Evolutionary conservation across 2,329 filamentous ascomycete species (phyloP).

Genomic region (Chaetomium olivaceum): DNA sequence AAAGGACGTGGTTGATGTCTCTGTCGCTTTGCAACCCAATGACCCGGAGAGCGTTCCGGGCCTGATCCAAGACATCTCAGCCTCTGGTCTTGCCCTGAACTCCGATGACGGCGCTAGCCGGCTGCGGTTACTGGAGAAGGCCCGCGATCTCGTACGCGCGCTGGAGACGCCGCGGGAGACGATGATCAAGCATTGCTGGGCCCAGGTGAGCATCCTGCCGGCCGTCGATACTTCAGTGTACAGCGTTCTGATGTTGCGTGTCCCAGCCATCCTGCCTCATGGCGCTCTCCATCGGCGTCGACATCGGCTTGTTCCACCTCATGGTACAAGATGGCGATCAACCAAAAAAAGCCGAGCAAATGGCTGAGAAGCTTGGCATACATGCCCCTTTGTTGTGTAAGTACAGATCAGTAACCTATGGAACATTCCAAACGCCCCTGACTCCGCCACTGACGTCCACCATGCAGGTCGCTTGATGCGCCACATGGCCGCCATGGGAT

Average conservation of each 20-base stretch:
- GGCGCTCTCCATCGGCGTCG: slow-evolving; percentile 34
- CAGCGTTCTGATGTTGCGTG: background rate
- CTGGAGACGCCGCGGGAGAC: slow-evolving; percentile 51
- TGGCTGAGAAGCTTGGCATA: slow-evolving; percentile 36
- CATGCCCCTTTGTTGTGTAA: slow-evolving; percentile 36
- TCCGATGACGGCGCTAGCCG: slow-evolving; percentile 29
- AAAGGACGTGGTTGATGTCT: background rate
- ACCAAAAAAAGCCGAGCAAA: slow-evolving; percentile 37
- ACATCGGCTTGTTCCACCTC: slow-evolving; percentile 41
- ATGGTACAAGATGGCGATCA: slow-evolving; percentile 38
- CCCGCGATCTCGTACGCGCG: slow-evolving; percentile 39
- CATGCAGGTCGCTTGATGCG: slow-evolving; percentile 38
- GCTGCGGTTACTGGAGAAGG: slow-evolving; percentile 39
- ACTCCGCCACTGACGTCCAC: background rate
- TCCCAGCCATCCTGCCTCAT: background rate
- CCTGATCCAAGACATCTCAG: slow-evolving; percentile 23
- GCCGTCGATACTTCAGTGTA: background rate
- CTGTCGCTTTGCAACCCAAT: background rate
- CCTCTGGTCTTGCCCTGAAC: background rate
- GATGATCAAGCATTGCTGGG: slow-evolving; percentile 50
- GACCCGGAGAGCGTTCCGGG: slow-evolving; percentile 8
- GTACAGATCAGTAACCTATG: no score
- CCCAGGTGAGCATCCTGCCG: slow-evolving; percentile 33
- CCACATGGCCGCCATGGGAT: slow-evolving; percentile 44
- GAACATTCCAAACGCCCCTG: background rate